Conservation (phyloP, 306 rosid genomes). For the Argentina anserina region DNA sequence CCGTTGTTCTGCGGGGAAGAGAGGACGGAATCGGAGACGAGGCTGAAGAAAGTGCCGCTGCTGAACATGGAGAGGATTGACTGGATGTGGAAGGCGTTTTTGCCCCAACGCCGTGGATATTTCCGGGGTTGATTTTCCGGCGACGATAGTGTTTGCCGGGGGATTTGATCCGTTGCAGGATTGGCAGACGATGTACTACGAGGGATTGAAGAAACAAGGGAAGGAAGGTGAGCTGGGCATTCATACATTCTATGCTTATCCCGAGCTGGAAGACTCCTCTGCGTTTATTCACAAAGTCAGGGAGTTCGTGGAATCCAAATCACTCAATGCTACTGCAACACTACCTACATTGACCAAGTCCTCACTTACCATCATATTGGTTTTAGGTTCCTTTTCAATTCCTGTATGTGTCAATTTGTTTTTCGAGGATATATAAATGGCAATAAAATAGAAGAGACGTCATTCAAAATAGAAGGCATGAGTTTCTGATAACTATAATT, state of each 20-base stretch:
- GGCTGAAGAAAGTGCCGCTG: not conserved
- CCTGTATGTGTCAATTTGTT: too few species aligned
- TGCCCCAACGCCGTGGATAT: constrained; percentile 28
- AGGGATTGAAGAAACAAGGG: constrained; percentile 19
- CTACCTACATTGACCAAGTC: too few species aligned
- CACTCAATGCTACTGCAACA: too few species aligned
- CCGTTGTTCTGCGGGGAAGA: constrained; percentile 39
- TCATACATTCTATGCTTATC: constrained; percentile 14
- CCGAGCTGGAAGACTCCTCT: constrained; percentile 4
- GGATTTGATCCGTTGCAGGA: constrained; percentile 31
- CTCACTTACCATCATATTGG: too few species aligned
- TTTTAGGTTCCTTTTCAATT: too few species aligned
- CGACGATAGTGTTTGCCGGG: constrained; percentile 18
- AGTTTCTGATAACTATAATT: too few species aligned
- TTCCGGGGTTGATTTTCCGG: constrained; percentile 17
- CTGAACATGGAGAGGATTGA: not conserved
- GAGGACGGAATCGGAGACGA: constrained; percentile 28
- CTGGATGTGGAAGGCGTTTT: constrained; percentile 31
- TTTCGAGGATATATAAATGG: too few species aligned
- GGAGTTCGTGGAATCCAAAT: not conserved
- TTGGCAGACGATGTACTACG: constrained; percentile 27
- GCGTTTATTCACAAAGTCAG: not conserved
- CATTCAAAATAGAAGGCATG: too few species aligned
- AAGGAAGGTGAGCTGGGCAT: constrained; percentile 21
- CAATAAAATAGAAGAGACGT: too few species aligned